These are phyloP conservation scores for Pisolithus orientalis DNA, from an alignment of 768 basidiomycete genomes.

Conservation along the genomic window DNA sequence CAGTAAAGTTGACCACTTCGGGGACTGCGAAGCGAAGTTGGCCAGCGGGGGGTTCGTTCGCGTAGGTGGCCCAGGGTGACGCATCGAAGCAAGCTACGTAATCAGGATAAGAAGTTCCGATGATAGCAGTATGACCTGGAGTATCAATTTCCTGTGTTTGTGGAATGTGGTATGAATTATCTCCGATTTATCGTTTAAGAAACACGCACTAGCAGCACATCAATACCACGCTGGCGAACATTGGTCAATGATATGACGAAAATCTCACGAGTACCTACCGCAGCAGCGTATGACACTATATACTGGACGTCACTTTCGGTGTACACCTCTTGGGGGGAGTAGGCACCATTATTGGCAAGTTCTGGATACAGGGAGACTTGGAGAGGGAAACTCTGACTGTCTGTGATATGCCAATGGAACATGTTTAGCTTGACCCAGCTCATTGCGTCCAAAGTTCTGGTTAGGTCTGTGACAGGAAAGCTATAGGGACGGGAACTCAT, in stretches of 20 bases:
- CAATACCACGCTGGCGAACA: slow-evolving; percentile 55
- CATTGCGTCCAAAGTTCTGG: slow-evolving; percentile 47
- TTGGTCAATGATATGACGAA: background rate
- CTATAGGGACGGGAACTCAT: slow-evolving; percentile 11
- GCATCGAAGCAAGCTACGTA: slow-evolving; percentile 60
- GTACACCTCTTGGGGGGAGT: slow-evolving; percentile 51
- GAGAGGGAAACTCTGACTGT: slow-evolving; percentile 78
- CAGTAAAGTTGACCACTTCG: slow-evolving; percentile 54
- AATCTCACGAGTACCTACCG: slow-evolving; percentile 37
- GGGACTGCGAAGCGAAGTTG: slow-evolving; percentile 69
- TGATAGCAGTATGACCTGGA: slow-evolving; percentile 73
- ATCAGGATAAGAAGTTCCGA: slow-evolving; percentile 63
- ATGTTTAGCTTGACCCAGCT: slow-evolving; percentile 54
- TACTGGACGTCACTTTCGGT: slow-evolving; percentile 47
- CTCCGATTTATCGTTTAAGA: background rate
- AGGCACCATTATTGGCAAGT: slow-evolving; percentile 61
- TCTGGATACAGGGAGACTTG: slow-evolving; percentile 53
- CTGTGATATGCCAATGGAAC: slow-evolving; percentile 83
- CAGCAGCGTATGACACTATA: slow-evolving; percentile 62
- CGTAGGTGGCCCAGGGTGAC: slow-evolving; percentile 54
- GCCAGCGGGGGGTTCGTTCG: slow-evolving; percentile 74
- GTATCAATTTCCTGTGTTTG: slow-evolving; percentile 67
- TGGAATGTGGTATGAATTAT: background rate
- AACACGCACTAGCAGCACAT: slow-evolving; percentile 48
- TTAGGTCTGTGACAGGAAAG: slow-evolving; percentile 33